Base-by-base conservation (phyloP, 2,329 filamentous ascomycete genomes). In the Verticillium zaregamsianum region DNA sequence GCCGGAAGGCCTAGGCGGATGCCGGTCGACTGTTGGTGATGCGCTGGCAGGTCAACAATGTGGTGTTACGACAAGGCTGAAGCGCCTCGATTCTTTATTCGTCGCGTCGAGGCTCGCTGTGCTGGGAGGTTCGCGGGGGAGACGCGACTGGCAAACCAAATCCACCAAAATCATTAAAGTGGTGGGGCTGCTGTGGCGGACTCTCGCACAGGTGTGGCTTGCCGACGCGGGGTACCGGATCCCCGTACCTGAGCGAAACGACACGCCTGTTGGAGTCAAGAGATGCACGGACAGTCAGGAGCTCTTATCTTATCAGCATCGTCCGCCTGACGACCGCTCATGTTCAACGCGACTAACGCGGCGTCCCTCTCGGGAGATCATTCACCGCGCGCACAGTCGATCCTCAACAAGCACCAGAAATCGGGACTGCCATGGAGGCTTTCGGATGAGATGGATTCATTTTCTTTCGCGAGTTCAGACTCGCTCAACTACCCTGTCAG, bases 391-490 rank as follows among this genome's bases (percentile, higher is more conserved):
- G 7, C 45, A 25, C 12, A 40, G 37, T 7, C 17, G 54, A 15
- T 33, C 14, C 32, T 17, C 28, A 32, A 8, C 32, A 14, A 57
- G 32, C 33, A 20, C 31, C 32, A 57, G 20, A 5, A 14, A 40
- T 14, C 33, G 23, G 37, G 40, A 35, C 63, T 54, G 67, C 55
- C 45, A 52, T 52, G 45, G 45, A 23, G 45, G 45, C 45, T 52
- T 23, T 25, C 45, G 45, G 45, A 23, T 52, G 45, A 52, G 54
- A 97, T 97, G 92, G 95, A 99, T 78, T 90, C 93, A 59, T 97
- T 97, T 77, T 96, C 93, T 33, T 98, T 98, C 80, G 93, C 92
- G 68, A 92, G 89, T 71, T 97, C 95, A 63, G 90, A 92, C 67
- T 88, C 91, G 75, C 83, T 98, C 68, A 84, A 92, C 68, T 86